Evolutionary conservation across 257 asterid genomes (phyloP), one percentile per base, ranked within the genome.

Genomic region (Dorcoceras hygrometricum): DNA sequence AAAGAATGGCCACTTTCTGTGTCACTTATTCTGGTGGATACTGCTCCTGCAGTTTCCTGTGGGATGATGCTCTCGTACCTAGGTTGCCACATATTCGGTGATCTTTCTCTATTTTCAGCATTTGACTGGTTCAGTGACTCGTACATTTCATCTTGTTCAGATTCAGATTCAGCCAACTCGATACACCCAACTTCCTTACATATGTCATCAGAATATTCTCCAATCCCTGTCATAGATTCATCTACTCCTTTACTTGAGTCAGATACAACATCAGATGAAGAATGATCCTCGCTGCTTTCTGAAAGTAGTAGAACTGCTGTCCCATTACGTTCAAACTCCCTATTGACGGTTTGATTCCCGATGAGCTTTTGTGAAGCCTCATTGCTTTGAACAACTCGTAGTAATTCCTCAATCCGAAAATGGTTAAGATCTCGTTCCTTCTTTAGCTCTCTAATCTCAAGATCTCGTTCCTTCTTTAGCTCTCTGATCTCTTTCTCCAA

Each of bases 401-500:
- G 79, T 63, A 94, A 72, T 74, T 85, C 91, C 69, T 82, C 80
- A 65, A 90, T 78, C 75, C 87, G 91, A 68, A 91, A 88, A 76
- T 88, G 88, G 63, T 96, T 93, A 65, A 85, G 80, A 72, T 88
- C 89, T 39, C 73, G 78, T 76, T 87, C 89, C 86, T 81, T 90
- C 73, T 78, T 82, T 65, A 90, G 83, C 79, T 88, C 96, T 80
- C 75, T 83, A 68, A 82, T 87, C n/a, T n/a, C n/a, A 65, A 85
- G 80, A 72, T 88, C 89, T 39, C 73, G 78, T 76, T 87, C 89
- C 86, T 81, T 90, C 73, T 78, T 82, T 65, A 90, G 83, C 79
- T 88, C 96, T 80, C 75, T 83, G 67, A 82, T 87, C 81, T 94
- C 97, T 78, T 87, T 88, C 85, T 88, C 97, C 82, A 94, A 74